Percentiles rank a stretch among this genome's conserved stretches.
These are phyloP conservation scores for Dendrocalamus sinicus DNA, from an alignment of 176 grass and related monocot species.

Conservation along the genomic window DNA sequence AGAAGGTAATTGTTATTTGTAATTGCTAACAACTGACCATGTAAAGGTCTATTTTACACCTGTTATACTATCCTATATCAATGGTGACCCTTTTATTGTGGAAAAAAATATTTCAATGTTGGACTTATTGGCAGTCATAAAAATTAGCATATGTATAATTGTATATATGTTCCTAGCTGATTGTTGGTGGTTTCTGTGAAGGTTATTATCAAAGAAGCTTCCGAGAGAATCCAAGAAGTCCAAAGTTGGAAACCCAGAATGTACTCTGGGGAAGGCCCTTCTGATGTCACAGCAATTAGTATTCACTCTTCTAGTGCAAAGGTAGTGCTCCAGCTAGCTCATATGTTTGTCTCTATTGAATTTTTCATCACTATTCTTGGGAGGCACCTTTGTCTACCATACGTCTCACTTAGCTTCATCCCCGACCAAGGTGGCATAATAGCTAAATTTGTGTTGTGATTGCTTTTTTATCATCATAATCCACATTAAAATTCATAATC, in stretches of 20 bases:
- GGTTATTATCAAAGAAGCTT: constrained; percentile 69
- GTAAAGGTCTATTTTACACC: constrained; percentile 33
- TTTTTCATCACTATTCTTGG: too few species aligned
- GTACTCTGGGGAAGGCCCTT: constrained; percentile 45
- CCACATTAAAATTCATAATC: not conserved
- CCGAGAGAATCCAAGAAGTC: constrained; percentile 51
- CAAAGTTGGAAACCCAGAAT: constrained; percentile 34
- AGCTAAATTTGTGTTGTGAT: not conserved
- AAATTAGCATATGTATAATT: constrained; percentile 9
- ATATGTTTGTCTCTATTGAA: not conserved
- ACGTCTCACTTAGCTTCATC: not conserved
- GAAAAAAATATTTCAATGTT: not conserved
- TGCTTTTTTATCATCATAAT: not conserved
- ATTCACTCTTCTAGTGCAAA: constrained; percentile 56
- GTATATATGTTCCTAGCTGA: constrained; percentile 3
- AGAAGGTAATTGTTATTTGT: constrained; percentile 47
- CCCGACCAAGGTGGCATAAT: not conserved
- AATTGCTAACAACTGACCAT: not conserved
- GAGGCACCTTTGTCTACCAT: too few species aligned
- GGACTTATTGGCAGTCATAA: constrained; percentile 4
- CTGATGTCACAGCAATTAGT: constrained; percentile 40
- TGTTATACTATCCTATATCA: not conserved
- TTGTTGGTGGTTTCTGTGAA: constrained; percentile 38
- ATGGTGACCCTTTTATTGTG: not conserved
- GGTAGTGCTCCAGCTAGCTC: constrained; percentile 33